A percentile compares a stretch with the other conserved stretches of the same genome.
These are phyloP conservation scores for Cephalotrichum gorgonifer DNA, from an alignment of 2,329 filamentous ascomycete genomes.

Conservation along the genomic window DNA sequence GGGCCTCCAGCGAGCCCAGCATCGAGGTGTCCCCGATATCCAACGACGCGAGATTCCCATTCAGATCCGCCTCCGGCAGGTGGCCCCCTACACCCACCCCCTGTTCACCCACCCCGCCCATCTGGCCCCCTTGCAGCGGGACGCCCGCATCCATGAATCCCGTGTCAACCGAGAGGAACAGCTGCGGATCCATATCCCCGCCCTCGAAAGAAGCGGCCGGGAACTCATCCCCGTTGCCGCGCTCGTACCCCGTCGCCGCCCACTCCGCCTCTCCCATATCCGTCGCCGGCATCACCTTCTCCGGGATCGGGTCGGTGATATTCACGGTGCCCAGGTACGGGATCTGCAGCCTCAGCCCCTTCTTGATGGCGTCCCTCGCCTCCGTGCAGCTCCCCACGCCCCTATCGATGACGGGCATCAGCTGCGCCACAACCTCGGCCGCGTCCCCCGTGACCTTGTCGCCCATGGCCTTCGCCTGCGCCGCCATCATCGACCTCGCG, in stretches of 20 bases:
- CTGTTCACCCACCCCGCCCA: not conserved
- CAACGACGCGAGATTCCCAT: no score
- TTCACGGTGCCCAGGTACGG: constrained; percentile 37
- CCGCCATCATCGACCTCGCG: constrained; percentile 24
- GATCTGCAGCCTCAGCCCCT: constrained; percentile 26
- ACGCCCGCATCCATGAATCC: not conserved
- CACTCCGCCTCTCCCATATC: not conserved
- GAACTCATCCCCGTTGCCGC: not conserved
- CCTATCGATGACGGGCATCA: constrained; percentile 29
- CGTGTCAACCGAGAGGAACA: constrained; percentile 8
- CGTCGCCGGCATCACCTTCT: not conserved
- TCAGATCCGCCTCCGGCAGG: no score
- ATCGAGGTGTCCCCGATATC: not conserved
- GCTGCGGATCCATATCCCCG: not conserved
- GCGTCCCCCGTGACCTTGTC: constrained; percentile 31
- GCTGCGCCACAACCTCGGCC: constrained; percentile 29
- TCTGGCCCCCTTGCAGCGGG: constrained; percentile 3
- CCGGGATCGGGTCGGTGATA: constrained; percentile 18
- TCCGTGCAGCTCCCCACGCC: constrained; percentile 7
- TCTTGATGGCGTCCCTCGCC: constrained; percentile 8
- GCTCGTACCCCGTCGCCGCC: not conserved
- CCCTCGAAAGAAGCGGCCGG: not conserved
- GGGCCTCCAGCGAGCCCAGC: not conserved
- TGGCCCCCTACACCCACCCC: no score
- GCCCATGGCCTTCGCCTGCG: constrained; percentile 24